Evolutionary conservation across 768 basidiomycete genomes (phyloP).

Genomic region (Pleurotus tuber-regium): DNA sequence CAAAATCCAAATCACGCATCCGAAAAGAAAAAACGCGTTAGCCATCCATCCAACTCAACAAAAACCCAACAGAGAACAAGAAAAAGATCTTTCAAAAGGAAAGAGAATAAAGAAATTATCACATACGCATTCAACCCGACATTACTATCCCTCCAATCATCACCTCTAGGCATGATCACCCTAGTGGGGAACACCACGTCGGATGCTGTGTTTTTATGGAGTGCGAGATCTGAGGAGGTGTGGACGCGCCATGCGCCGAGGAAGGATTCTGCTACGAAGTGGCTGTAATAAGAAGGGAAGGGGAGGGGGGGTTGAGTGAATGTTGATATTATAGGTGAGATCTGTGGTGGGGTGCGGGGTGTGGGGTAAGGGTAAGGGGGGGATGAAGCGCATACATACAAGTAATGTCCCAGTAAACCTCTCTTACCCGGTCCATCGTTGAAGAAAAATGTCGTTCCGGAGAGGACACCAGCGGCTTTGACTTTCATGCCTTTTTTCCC

Average conservation of each 20-base stretch:
- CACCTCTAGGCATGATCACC: slow-evolving; percentile 1
- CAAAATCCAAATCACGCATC: too few relatives aligned
- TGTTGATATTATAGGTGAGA: too few relatives aligned
- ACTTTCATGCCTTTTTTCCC: too few relatives aligned
- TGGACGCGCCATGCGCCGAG: slow-evolving; percentile 8
- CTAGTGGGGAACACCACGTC: neutral
- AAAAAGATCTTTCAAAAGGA: too few relatives aligned
- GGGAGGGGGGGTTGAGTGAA: too few relatives aligned
- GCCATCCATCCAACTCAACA: too few relatives aligned
- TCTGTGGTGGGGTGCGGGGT: too few relatives aligned
- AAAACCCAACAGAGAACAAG: too few relatives aligned
- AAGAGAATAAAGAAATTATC: too few relatives aligned
- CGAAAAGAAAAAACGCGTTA: too few relatives aligned
- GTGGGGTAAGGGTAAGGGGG: too few relatives aligned
- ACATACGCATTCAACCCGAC: slow-evolving; percentile 3
- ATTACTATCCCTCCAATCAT: slow-evolving; percentile 4
- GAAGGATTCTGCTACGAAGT: slow-evolving; percentile 9
- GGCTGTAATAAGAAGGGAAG: neutral
- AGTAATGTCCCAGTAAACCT: slow-evolving; percentile 8
- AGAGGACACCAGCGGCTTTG: slow-evolving; percentile 1
- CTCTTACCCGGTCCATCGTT: slow-evolving; percentile 5
- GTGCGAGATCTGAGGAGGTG: neutral
- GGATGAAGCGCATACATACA: slow-evolving; percentile 3
- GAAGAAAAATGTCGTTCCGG: slow-evolving; percentile 7
- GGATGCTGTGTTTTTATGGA: neutral